Evolutionary conservation across 768 basidiomycete species (phyloP), one percentile per base, ranked within the genome.

Genomic region (Kwoniella bestiolae): DNA sequence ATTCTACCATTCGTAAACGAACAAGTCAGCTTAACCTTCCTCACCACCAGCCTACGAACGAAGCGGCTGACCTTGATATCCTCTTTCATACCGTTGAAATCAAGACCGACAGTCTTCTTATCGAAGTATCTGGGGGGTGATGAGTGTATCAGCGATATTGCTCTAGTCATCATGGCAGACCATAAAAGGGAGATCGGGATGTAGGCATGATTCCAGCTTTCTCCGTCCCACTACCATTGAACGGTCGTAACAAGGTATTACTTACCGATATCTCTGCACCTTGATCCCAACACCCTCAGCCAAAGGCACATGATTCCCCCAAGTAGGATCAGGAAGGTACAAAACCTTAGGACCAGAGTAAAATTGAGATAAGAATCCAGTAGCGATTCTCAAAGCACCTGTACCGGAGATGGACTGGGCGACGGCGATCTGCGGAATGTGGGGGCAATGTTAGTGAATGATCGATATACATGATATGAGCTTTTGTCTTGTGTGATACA

Each of bases 341-440:
- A 96, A 81, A 69, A 84, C 86, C 73, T 90, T 89, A 44, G 85
- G 80, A 56, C 88, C 87, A 3, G 83, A 82, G 82, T 96, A 96
- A 83, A 91, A 91, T 31, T 89, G 88, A 21, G 88, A 89, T 41
- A 98, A 82, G 86, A 99, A 98, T 23, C 89, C 89, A 67, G 89
- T 93, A 56, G 94, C 96, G 81, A 98, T 91, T 73, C 96, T 87
- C 67, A 97, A 89, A 49, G 96, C 96, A 74, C 96, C 96, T 11
- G 96, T 99, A 6, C 96, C 96, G 31, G 95, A 98, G 81, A 99
- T 94, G 60, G 94, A 89, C 82, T 99, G 96, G 7, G 92, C 89
- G 38, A 90, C 85, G 25, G 91, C 87, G 77, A 94, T 85, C 91
- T 94, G 73, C n/a, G 14, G 38, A 41, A 41, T 14, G 38, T 41